A percentile compares a stretch with the other conserved stretches of the same genome.
Conservation (phyloP, 2,329 filamentous ascomycete genomes). For the Diaporthe sp. region DNA sequence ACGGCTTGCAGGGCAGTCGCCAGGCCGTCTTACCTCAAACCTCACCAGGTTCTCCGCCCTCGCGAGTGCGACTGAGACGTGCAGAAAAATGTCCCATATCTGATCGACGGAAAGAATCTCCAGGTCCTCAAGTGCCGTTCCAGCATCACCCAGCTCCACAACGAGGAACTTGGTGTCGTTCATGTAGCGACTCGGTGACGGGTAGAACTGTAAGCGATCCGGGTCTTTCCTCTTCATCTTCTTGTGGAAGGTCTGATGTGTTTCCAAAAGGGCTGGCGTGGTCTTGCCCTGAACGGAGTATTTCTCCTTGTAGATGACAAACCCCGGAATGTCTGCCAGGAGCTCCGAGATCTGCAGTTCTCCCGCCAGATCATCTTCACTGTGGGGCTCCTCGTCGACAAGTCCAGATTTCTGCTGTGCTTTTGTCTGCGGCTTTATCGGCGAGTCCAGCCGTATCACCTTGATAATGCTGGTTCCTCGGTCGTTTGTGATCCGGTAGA, state of each 20-base stretch:
- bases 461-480: conserved; percentile 76
- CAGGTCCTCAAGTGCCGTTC: conserved; percentile 71
- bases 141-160: conserved; percentile 75
- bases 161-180: conserved; percentile 72
- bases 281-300: conserved; percentile 72
- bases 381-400: conserved; percentile 71
- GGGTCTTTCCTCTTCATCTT: conserved; percentile 69
- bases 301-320: conserved; percentile 75
- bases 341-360: conserved; percentile 75
- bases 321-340: conserved; percentile 74
- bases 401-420: conserved; percentile 66
- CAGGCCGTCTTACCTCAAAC: conserved; percentile 66
- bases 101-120: conserved; percentile 63
- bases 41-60: conserved; percentile 69
- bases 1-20: background rate
- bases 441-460: conserved; percentile 71
- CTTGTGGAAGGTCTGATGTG: conserved; percentile 71
- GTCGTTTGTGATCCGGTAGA: conserved; percentile 73
- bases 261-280: conserved; percentile 67
- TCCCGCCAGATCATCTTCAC: conserved; percentile 67
- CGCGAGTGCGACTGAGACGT: conserved; percentile 71
- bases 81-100: conserved; percentile 75
- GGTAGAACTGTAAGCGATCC: conserved; percentile 71
- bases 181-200: conserved; percentile 71
- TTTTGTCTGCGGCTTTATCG: conserved; percentile 71